Evolutionary conservation across 164 flowering plant genomes (phyloP).

Genomic region (Litsea cubeba): DNA sequence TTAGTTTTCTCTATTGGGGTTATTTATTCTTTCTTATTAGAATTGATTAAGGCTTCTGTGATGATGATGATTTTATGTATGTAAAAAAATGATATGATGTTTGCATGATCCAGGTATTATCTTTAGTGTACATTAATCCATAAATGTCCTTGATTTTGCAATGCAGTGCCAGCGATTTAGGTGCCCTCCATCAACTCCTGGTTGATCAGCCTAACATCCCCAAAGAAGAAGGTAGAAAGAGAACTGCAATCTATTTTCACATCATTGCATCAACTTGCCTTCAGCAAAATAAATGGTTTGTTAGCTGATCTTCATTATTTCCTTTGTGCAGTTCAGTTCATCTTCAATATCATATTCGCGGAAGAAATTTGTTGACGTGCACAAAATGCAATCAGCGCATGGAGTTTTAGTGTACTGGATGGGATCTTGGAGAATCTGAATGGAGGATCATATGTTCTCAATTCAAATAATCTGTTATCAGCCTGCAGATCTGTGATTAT

Average conservation of each 20-base stretch:
- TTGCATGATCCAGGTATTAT: not conserved
- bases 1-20: too few species aligned
- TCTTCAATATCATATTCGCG: slow-evolving; percentile 18
- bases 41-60: too few species aligned
- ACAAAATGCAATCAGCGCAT: not conserved
- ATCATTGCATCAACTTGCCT: not conserved
- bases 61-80: too few species aligned
- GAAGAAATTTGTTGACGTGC: slow-evolving; percentile 9
- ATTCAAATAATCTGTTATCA: not conserved
- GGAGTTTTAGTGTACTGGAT: not conserved
- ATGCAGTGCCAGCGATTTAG: slow-evolving; percentile 53
- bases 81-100: not conserved
- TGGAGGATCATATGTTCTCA: not conserved
- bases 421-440: too few species aligned
- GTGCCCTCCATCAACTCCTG: slow-evolving; percentile 58
- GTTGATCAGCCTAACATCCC: slow-evolving; percentile 91
- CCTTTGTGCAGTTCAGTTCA: slow-evolving; percentile 19
- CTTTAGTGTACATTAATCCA: not conserved
- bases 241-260: not conserved
- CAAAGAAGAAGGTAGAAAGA: slow-evolving; percentile 57
- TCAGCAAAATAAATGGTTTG: not conserved
- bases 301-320: too few species aligned
- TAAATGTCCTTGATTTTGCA: not conserved
- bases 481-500: not conserved
- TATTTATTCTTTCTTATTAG: too few species aligned